phyloP scores from a whole-genome alignment of 257 asterid genomes.

The Solanum habrochaites region DNA sequence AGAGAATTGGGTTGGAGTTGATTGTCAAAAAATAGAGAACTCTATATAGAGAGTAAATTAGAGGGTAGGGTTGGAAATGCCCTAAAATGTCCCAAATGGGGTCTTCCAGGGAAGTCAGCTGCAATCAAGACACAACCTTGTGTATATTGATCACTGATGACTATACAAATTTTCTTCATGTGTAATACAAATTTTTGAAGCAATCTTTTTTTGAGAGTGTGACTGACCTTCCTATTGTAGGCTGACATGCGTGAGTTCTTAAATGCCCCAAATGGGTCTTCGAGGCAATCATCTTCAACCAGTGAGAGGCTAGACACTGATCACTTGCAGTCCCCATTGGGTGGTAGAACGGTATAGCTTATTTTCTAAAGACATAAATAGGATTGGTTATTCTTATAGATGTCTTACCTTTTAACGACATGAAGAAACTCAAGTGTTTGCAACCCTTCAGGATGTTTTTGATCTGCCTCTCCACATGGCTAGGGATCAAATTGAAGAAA shows the following conservation, averaged over 20 bases:
- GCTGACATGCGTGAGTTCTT: constrained; percentile 89
- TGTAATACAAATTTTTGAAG: background rate
- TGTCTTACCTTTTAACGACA: constrained; percentile 6
- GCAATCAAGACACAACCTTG: constrained; percentile 17
- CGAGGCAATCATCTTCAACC: constrained; percentile 48
- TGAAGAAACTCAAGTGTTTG: background rate
- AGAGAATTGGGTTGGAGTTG: too few relatives aligned
- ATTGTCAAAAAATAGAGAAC: too few relatives aligned
- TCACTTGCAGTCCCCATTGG: constrained; percentile 77
- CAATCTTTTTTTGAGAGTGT: background rate
- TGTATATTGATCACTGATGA: background rate
- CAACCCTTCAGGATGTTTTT: constrained; percentile 53
- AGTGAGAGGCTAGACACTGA: constrained; percentile 60
- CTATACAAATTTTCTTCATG: background rate
- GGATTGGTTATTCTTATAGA: background rate
- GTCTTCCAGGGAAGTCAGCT: constrained; percentile 42
- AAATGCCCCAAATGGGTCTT: constrained; percentile 72
- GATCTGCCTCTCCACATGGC: constrained; percentile 92
- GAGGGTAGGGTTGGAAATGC: background rate
- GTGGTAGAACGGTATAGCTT: constrained; percentile 74
- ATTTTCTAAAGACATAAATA: background rate
- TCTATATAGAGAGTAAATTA: too few relatives aligned
- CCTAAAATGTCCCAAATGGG: constrained; percentile 72
- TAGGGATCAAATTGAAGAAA: constrained; percentile 89
- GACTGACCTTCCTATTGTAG: constrained; percentile 19